Conservation (phyloP, 176 grass and related monocot genomes). For the Aegilops speltoides region DNA sequence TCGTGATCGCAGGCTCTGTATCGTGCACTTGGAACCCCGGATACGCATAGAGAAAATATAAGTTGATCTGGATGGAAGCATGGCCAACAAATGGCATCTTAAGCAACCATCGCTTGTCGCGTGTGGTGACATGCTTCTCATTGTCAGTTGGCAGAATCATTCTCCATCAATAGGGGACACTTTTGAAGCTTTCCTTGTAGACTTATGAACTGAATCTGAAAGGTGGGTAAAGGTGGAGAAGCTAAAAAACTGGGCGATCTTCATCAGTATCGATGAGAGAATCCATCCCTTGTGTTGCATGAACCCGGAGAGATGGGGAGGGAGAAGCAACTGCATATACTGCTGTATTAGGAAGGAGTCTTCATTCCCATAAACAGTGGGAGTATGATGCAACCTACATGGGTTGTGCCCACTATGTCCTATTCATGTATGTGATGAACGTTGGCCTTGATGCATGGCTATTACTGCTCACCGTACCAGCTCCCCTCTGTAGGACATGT, state of each 20-base stretch:
- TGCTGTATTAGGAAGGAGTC: neutral
- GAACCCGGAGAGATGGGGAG: neutral
- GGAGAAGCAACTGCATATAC: neutral
- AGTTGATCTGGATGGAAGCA: neutral
- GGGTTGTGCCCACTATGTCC: neutral
- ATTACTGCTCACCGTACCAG: neutral
- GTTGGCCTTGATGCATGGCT: neutral
- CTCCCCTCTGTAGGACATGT: neutral
- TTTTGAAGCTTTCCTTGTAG: neutral
- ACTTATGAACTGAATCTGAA: neutral
- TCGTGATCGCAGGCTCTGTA: neutral
- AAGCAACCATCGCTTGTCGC: neutral
- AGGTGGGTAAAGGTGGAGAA: neutral
- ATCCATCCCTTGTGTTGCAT: neutral
- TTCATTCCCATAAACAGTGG: neutral
- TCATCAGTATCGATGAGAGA: neutral
- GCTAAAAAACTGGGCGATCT: neutral
- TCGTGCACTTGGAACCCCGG: neutral
- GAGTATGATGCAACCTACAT: neutral
- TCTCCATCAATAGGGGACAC: neutral
- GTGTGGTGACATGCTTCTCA: neutral
- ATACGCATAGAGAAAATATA: neutral
- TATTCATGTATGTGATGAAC: neutral
- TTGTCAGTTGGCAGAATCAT: neutral
- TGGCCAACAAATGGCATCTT: neutral